These are phyloP conservation scores for Cenchrus purpureus DNA, from an alignment of 176 grass and related monocot species.

Conservation along the genomic window DNA sequence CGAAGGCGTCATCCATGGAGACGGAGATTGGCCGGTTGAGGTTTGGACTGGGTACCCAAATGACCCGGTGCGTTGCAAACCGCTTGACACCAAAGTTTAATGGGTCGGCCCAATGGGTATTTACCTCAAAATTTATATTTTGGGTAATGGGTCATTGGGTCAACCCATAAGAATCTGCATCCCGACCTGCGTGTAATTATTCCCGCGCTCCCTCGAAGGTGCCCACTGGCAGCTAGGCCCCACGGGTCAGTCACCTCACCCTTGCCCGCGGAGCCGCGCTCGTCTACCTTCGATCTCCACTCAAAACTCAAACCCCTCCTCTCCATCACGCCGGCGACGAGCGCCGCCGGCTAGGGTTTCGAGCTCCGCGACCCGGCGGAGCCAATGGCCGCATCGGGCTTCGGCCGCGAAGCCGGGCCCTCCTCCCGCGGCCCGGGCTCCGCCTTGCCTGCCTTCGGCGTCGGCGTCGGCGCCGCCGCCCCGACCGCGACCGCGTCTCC, in stretches of 20 bases:
- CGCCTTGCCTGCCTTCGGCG: constrained; percentile 39
- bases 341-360: constrained; percentile 48
- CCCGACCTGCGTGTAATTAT: background rate
- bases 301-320: constrained; percentile 21
- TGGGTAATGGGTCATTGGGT: too few species aligned
- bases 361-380: background rate
- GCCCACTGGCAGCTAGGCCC: background rate
- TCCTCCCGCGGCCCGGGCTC: constrained; percentile 41
- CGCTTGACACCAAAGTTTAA: too few species aligned
- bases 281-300: constrained; percentile 29
- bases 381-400: constrained; percentile 49
- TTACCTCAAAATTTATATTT: too few species aligned
- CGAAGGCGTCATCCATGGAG: too few species aligned
- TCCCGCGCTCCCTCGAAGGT: background rate
- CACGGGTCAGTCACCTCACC: background rate
- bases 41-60: too few species aligned
- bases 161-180: too few species aligned
- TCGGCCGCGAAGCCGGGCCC: constrained; percentile 52
- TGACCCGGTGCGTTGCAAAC: too few species aligned
- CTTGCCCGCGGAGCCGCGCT: background rate
- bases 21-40: too few species aligned
- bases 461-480: constrained; percentile 46
- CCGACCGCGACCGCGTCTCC: constrained; percentile 6
- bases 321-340: constrained; percentile 32
- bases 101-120: too few species aligned